Percentiles rank a stretch among this genome's conserved stretches.
phyloP scores from a whole-genome alignment of 106 monocot genomes.

The Xerophyta viscosa region DNA sequence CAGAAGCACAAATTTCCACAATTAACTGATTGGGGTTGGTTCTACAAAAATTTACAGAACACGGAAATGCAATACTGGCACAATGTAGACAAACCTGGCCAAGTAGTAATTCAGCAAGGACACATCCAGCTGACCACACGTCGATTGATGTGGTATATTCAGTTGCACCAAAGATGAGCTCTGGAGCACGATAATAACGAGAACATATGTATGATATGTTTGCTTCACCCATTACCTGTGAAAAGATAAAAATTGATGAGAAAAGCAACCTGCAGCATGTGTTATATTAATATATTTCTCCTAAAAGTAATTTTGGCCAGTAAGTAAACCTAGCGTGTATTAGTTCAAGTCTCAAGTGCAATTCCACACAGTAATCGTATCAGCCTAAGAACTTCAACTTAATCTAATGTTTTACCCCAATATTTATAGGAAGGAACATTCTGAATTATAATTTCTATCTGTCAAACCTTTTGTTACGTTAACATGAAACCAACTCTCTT shows the following conservation, averaged over 20 bases:
- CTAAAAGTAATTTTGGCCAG: too few relatives aligned
- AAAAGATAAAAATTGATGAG: background rate
- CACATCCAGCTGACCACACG: conserved; percentile 97
- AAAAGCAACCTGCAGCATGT: too few relatives aligned
- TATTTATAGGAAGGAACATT: too few relatives aligned
- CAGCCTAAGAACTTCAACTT: background rate
- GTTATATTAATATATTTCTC: too few relatives aligned
- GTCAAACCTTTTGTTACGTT: too few relatives aligned
- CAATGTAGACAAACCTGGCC: conserved; percentile 52
- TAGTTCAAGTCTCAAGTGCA: background rate
- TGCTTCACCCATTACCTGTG: conserved; percentile 93
- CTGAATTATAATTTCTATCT: too few relatives aligned
- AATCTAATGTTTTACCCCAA: too few relatives aligned
- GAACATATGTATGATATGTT: conserved; percentile 98
- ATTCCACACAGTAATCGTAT: background rate
- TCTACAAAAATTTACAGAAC: background rate
- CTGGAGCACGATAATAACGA: conserved; percentile 92
- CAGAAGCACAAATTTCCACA: background rate
- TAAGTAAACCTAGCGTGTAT: too few relatives aligned
- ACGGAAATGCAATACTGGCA: background rate
- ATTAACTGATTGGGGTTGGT: background rate
- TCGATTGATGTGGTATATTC: conserved; percentile 92
- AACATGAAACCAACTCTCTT: too few relatives aligned
- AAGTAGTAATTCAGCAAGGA: conserved; percentile 95
- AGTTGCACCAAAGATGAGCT: conserved; percentile 93